phyloP scores from a whole-genome alignment of 176 grass and related monocot species.

The sorghum (Sorghum bicolor) region Sorghum_bicolor_NCBIv3 NC_012875.2:54198001-54198500 shows the following conservation, averaged over 20 bases:
- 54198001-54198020: background rate
- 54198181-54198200: conserved; percentile 47
- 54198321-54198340: background rate
- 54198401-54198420: background rate
- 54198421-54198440: background rate
- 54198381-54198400: background rate
- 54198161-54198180: conserved; percentile 30
- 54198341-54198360: background rate
- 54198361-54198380: background rate
- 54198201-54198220: conserved; percentile 17
- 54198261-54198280: conserved; percentile 64
- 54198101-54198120: conserved; percentile 66
- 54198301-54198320: conserved; percentile 6
- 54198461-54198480: background rate
- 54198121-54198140: conserved; percentile 32
- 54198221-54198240: conserved; percentile 30
- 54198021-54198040: background rate
- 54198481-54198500: background rate
- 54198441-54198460: background rate
- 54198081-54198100: conserved; percentile 66
- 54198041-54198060: conserved; percentile 29
- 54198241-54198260: conserved; percentile 74
- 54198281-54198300: conserved; percentile 59
- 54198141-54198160: background rate
- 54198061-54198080: conserved; percentile 65